Conservation (phyloP, 2,329 filamentous ascomycete species). For the Sphaerulina musiva region DNA sequence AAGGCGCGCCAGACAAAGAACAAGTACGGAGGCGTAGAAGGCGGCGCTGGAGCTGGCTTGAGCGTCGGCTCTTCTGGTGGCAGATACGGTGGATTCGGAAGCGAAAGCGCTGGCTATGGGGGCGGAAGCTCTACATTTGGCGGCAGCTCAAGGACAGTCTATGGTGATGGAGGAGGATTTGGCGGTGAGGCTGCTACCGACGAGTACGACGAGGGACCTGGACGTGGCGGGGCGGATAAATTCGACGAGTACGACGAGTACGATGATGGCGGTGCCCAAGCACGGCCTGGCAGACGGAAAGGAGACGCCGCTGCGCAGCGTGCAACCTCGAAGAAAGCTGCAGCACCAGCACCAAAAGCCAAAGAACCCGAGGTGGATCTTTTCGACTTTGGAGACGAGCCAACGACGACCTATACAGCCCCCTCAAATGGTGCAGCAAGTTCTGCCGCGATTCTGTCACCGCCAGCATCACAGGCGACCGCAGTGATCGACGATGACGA, state of each 20-base stretch:
- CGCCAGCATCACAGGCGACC: slow-evolving; percentile 17
- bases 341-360: slow-evolving; percentile 62
- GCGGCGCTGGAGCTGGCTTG: slow-evolving; percentile 56
- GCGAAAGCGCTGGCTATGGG: slow-evolving; percentile 51
- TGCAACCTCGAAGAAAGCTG: slow-evolving; percentile 50
- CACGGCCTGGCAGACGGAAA: slow-evolving; percentile 50
- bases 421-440: slow-evolving; percentile 41
- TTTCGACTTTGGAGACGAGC: slow-evolving; percentile 73
- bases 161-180: slow-evolving; percentile 92
- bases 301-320: slow-evolving; percentile 35
- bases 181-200: slow-evolving; percentile 62
- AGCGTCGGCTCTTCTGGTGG: slow-evolving; percentile 48
- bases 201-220: slow-evolving; percentile 57
- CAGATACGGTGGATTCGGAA: slow-evolving; percentile 87
- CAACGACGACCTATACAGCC: slow-evolving; percentile 29
- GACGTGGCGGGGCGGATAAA: slow-evolving; percentile 53
- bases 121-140: slow-evolving; percentile 45
- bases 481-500: slow-evolving; percentile 65
- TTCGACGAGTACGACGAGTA: slow-evolving; percentile 98
- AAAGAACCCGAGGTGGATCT: slow-evolving; percentile 88
- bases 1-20: slow-evolving; percentile 85
- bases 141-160: slow-evolving; percentile 68
- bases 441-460: slow-evolving; percentile 22
- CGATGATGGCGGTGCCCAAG: slow-evolving; percentile 61
- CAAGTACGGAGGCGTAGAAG: slow-evolving; percentile 93